Percentiles rank a stretch among this genome's conserved stretches.
These are phyloP conservation scores for Geotrichum fermentans DNA, from an alignment of 1,139 yeast genomes.

Conservation along the genomic window DNA sequence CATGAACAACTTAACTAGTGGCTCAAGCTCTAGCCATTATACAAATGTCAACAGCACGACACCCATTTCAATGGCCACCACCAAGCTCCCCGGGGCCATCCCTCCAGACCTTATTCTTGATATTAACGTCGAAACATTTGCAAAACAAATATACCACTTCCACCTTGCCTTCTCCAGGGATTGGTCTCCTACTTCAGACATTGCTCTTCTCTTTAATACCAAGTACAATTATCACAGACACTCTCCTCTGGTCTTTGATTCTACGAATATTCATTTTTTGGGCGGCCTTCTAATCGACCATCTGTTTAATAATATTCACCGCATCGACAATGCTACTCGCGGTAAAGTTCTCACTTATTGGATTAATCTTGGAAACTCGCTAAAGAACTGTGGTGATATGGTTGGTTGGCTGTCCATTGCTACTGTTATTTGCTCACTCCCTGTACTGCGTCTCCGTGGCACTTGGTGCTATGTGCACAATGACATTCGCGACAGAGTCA, in stretches of 20 bases:
- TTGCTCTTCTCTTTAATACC: conserved; percentile 49
- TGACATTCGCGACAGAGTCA: conserved; percentile 56
- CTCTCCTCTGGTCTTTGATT: conserved; percentile 64
- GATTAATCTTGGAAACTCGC: conserved; percentile 76
- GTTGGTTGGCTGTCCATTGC: conserved; percentile 93
- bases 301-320: conserved; percentile 42
- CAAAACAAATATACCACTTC: conserved; percentile 38
- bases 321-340: conserved; percentile 40
- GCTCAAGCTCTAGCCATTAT: conserved; percentile 9
- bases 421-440: conserved; percentile 74
- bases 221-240: conserved; percentile 43
- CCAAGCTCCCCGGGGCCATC: conserved; percentile 23
- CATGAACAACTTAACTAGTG: conserved; percentile 11
- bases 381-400: conserved; percentile 85
- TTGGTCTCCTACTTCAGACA: conserved; percentile 75
- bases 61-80: conserved; percentile 14
- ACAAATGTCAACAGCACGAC: conserved; percentile 9
- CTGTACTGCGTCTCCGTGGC: conserved; percentile 65
- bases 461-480: conserved; percentile 74
- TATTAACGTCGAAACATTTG: conserved; percentile 31
- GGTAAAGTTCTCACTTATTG: conserved; percentile 73
- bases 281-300: conserved; percentile 70
- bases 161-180: conserved; percentile 38
- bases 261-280: conserved; percentile 69
- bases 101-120: conserved; percentile 38